phyloP scores from a whole-genome alignment of 2,329 filamentous ascomycete genomes.

The Aspergillus aculeatinus region DNA sequence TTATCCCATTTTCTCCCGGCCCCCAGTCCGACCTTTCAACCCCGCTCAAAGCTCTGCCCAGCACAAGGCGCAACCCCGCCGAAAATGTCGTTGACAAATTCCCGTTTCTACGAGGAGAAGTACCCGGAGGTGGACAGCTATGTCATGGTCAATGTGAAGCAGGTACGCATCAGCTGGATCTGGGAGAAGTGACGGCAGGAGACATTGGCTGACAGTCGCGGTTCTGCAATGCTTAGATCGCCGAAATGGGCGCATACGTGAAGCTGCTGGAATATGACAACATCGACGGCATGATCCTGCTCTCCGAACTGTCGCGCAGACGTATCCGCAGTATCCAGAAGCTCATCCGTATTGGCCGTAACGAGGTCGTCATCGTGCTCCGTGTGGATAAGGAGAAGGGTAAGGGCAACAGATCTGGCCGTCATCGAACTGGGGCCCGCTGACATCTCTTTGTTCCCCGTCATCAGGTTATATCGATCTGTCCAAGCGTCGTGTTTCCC shows the following conservation, averaged over 20 bases:
- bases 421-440: conserved; percentile 7
- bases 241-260: conserved; percentile 99
- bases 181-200: background rate
- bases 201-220: conserved; percentile 15
- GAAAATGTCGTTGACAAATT: conserved; percentile 92
- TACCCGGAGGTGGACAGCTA: conserved; percentile 98
- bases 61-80: conserved; percentile 49
- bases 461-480: conserved; percentile 86
- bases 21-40: background rate
- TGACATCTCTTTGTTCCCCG: conserved; percentile 18
- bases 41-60: conserved; percentile 15
- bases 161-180: conserved; percentile 55
- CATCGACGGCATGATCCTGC: conserved; percentile 99
- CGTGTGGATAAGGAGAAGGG: conserved; percentile 99
- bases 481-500: conserved; percentile 95
- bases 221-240: conserved; percentile 62
- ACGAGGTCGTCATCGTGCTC: conserved; percentile 97
- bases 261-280: conserved; percentile 99
- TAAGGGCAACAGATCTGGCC: conserved; percentile 37
- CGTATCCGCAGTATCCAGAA: conserved; percentile 99
- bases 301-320: conserved; percentile 94
- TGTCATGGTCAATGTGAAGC: conserved; percentile 99
- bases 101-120: conserved; percentile 96
- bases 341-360: conserved; percentile 94
- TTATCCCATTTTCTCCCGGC: conserved; percentile 2